Conservation (phyloP, 768 basidiomycete species). For the Kondoa subrosea region DNA sequence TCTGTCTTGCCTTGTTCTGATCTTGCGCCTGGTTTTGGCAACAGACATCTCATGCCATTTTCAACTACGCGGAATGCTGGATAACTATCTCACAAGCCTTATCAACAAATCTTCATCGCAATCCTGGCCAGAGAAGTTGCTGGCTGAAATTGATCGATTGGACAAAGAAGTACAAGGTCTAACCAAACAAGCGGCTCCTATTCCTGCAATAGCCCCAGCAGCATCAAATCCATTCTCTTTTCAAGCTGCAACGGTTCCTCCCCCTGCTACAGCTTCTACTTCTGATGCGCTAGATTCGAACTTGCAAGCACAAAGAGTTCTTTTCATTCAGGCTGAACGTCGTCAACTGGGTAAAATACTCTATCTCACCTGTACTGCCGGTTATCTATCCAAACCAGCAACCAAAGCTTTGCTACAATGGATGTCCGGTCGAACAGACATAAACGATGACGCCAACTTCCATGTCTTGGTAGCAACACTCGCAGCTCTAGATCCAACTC, state of each 20-base stretch:
- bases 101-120: slow-evolving; percentile 18
- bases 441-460: slow-evolving; percentile 12
- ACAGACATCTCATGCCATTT: slow-evolving; percentile 51
- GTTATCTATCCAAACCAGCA: slow-evolving; percentile 33
- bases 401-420: slow-evolving; percentile 34
- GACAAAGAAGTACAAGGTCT: not conserved
- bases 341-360: slow-evolving; percentile 39
- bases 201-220: not conserved
- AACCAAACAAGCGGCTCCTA: not conserved
- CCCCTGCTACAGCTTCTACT: too few species aligned
- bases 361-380: slow-evolving; percentile 43
- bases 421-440: slow-evolving; percentile 36
- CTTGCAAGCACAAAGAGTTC: not conserved
- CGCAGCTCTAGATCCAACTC: slow-evolving; percentile 17
- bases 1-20: slow-evolving; percentile 50
- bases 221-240: not conserved
- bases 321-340: slow-evolving; percentile 13
- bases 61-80: slow-evolving; percentile 28
- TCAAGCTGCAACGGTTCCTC: not conserved
- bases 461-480: slow-evolving; percentile 16
- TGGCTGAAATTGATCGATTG: slow-evolving; percentile 20
- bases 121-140: slow-evolving; percentile 18
- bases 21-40: slow-evolving; percentile 46
- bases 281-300: not conserved
- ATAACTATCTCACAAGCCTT: slow-evolving; percentile 20